These are phyloP conservation scores for Solanum corneliomulleri DNA, from an alignment of 257 asterid species.

Conservation along the genomic window DNA sequence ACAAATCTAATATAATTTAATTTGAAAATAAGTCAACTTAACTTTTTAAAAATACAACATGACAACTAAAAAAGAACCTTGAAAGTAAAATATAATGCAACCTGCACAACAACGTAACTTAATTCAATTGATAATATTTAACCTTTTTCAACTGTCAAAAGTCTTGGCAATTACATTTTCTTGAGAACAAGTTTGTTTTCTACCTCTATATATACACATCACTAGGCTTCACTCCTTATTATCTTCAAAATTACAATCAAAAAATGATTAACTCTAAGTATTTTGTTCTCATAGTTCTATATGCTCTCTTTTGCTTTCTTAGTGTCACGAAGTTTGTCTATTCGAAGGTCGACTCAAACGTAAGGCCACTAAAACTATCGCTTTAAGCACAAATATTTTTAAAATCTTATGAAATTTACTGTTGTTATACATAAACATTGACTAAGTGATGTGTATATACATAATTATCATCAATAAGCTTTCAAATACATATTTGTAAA, in stretches of 20 bases:
- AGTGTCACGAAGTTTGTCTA: neutral
- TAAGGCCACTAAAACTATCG: neutral
- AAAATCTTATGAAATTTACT: neutral
- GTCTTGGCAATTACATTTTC: neutral
- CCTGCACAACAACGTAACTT: neutral
- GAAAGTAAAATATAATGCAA: neutral
- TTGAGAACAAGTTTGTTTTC: neutral
- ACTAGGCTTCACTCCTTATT: neutral
- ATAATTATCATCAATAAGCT: neutral
- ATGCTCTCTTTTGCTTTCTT: neutral
- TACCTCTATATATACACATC: neutral
- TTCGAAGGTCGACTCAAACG: neutral
- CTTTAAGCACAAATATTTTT: neutral
- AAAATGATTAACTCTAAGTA: neutral
- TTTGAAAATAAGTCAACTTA: too few species aligned
- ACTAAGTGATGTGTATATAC: neutral
- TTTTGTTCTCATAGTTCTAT: neutral
- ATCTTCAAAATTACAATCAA: neutral
- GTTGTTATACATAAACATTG: neutral
- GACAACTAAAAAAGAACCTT: rapidly evolving
- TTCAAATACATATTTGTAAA: neutral
- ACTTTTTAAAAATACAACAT: rapidly evolving
- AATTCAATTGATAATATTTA: neutral
- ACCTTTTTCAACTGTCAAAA: neutral
- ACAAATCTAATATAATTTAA: too few species aligned